Evolutionary conservation across 2,329 filamentous ascomycete species (phyloP).

Genomic region (Sporothrix phasma): DNA sequence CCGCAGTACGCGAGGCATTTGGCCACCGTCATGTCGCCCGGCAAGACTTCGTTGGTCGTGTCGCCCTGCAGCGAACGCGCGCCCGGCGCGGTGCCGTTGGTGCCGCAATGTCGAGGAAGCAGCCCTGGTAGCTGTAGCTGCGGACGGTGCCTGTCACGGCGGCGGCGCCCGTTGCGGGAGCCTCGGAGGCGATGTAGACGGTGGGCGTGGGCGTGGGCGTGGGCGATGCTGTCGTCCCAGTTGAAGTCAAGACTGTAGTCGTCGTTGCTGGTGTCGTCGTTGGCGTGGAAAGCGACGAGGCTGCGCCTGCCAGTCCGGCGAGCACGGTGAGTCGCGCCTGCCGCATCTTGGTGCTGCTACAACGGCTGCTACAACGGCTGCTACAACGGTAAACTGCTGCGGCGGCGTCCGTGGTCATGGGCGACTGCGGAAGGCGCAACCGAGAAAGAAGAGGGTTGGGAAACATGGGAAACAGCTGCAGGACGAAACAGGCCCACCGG

Average conservation of each 20-base stretch:
- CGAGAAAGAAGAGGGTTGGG: background rate
- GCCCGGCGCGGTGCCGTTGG: slow-evolving; percentile 30
- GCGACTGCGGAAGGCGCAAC: background rate
- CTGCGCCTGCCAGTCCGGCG: background rate
- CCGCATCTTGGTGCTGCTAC: slow-evolving; percentile 5
- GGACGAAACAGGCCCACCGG: too few relatives aligned
- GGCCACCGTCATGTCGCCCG: slow-evolving; percentile 41
- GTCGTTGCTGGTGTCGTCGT: background rate
- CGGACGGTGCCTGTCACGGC: slow-evolving; percentile 47
- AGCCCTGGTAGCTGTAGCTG: slow-evolving; percentile 44
- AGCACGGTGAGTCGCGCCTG: slow-evolving; percentile 4
- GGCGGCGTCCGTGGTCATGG: background rate
- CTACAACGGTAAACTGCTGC: background rate
- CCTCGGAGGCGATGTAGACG: slow-evolving; percentile 31
- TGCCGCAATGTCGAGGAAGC: slow-evolving; percentile 47
- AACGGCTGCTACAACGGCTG: background rate
- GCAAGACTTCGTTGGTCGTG: slow-evolving; percentile 27
- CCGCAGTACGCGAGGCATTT: slow-evolving; percentile 43
- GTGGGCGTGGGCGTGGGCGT: slow-evolving; percentile 15
- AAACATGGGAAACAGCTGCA: background rate
- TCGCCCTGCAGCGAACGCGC: slow-evolving; percentile 37
- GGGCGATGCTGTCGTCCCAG: too few relatives aligned
- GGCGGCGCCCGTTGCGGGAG: slow-evolving; percentile 29
- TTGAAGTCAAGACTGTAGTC: too few relatives aligned
- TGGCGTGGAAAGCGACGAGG: background rate